These are phyloP conservation scores for Massospora cicadina DNA, from an alignment of 371 early-diverging fungal species.

Conservation along the genomic window DNA sequence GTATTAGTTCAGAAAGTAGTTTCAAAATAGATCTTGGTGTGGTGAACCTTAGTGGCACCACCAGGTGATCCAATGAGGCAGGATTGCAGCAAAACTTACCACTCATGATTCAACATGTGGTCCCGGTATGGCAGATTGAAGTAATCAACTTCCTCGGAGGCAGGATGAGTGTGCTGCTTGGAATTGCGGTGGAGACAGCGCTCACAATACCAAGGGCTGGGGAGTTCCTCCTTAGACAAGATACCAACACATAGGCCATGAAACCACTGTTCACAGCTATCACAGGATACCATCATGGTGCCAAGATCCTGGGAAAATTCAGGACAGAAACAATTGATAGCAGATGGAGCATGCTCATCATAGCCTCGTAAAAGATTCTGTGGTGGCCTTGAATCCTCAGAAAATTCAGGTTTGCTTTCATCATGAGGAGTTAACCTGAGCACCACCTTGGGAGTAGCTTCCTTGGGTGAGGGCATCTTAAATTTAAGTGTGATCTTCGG, in stretches of 20 bases:
- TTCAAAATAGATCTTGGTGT: not conserved
- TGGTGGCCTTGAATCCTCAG: not conserved
- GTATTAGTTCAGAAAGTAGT: too few relatives aligned
- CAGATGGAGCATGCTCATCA: not conserved
- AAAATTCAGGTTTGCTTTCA: not conserved
- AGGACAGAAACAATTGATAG: slow-evolving; percentile 44
- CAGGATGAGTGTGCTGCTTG: not conserved
- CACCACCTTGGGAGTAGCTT: not conserved
- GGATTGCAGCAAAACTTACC: not conserved
- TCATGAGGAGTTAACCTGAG: not conserved
- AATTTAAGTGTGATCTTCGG: not conserved
- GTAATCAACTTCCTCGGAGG: not conserved
- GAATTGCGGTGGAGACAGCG: not conserved
- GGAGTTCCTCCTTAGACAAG: slow-evolving; percentile 14
- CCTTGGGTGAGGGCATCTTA: not conserved
- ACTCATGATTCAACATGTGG: not conserved
- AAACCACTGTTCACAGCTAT: slow-evolving; percentile 54
- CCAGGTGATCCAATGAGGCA: not conserved
- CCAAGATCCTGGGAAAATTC: slow-evolving; percentile 47
- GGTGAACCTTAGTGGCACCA: not conserved
- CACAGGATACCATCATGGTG: slow-evolving; percentile 62
- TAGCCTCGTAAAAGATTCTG: not conserved
- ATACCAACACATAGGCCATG: slow-evolving; percentile 53
- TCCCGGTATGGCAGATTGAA: not conserved
- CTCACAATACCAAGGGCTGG: slow-evolving; percentile 24